Evolutionary conservation across 345 rosid species (phyloP).

Genomic region (Nasturtium officinale): DNA sequence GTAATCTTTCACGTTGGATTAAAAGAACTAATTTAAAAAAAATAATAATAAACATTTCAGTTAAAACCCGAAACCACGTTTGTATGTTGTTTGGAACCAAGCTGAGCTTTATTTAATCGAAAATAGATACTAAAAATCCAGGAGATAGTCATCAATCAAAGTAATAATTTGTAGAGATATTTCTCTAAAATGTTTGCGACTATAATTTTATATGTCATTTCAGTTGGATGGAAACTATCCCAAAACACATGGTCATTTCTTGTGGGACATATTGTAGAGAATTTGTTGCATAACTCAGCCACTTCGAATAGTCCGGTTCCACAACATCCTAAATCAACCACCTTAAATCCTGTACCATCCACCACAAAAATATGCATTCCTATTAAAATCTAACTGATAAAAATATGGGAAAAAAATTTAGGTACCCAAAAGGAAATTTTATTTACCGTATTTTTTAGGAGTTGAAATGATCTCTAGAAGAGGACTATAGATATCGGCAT

Average conservation of each 20-base stretch:
- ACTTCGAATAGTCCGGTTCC: slow-evolving; percentile 64
- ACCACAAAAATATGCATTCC: background rate
- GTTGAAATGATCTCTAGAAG: slow-evolving; percentile 48
- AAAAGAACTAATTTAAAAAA: too few relatives aligned
- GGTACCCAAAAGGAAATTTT: background rate
- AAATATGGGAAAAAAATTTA: background rate
- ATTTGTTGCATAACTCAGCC: slow-evolving; percentile 43
- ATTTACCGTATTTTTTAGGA: slow-evolving; percentile 54
- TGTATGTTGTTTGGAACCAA: background rate
- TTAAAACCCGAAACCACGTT: too few relatives aligned
- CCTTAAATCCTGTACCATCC: slow-evolving; percentile 54
- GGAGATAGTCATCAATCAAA: background rate
- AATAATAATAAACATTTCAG: too few relatives aligned
- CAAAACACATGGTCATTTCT: slow-evolving; percentile 56
- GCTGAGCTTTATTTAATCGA: too few relatives aligned
- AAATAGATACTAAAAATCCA: too few relatives aligned
- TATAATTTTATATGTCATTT: slow-evolving; percentile 41
- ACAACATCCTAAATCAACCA: slow-evolving; percentile 54
- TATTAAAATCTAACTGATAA: background rate
- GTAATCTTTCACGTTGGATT: too few relatives aligned
- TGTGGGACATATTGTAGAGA: slow-evolving; percentile 40
- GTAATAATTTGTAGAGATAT: too few relatives aligned
- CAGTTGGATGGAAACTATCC: slow-evolving; percentile 72
- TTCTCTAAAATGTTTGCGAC: too few relatives aligned
- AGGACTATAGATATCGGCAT: slow-evolving; percentile 44